Evolutionary conservation across 208 protist species (phyloP), one percentile per base, ranked within the genome.

Genomic region (Acanthamoeba culbertsoni): DNA sequence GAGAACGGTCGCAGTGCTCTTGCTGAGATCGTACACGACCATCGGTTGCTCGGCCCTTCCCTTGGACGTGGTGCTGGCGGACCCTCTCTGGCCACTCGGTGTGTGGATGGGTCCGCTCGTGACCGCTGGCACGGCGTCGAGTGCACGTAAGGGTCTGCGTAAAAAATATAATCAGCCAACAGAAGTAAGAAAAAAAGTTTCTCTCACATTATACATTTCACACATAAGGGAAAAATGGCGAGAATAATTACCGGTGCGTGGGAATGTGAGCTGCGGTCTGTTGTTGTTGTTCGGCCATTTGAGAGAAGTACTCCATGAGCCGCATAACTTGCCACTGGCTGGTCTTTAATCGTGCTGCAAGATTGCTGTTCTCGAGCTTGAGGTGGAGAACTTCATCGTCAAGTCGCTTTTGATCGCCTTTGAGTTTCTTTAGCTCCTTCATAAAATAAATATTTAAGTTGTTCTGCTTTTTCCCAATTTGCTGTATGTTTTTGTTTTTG

Each of bases 251-350:
- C 68, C 68, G 68, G 23, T 79, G 68, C 40, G 68, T 79, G 62
- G 62, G 62, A 51, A 51, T 79, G 26, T 51, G 68, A 0, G 40
- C 68, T 12, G 26, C 42, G 20, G 40, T n/a, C n/a, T n/a, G n/a
- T n/a, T n/a, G 35, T 48, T 43, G 40, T n/a, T 68, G 86, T 16
- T 92, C 86, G 4, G 51, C 59, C 86, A 92, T 57, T 20, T 45
- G 37, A 28, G 86, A 62, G 46, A 77, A 92, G 46, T 92, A 92
- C 33, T 92, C 86, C 86, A 92, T 92, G 31, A 92, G 42, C 7
- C 59, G 86, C 51, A 92, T 75, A 37, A 92, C 86, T 42, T 92
- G 86, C 86, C 86, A 92, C 62, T 92, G 86, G 62, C 86, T 92
- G 18, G 51, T 92, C 42, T 75, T 92, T 4, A 92, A n/a, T 0